Conservation (phyloP, 495 filamentous ascomycete species). For the Barbatosphaeria neglecta region DNA sequence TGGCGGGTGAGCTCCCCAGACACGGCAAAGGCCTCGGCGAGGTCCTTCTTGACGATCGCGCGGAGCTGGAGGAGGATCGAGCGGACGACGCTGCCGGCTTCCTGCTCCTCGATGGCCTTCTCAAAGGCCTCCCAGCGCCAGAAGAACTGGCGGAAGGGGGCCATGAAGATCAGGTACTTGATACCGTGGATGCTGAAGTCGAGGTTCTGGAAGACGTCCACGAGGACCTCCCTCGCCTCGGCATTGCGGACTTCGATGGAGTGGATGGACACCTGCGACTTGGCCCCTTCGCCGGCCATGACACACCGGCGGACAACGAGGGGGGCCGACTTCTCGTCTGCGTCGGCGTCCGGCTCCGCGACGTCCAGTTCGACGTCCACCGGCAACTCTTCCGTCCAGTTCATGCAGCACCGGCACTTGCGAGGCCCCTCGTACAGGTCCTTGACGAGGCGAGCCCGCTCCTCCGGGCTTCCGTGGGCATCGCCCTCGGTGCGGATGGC, state of each 20-base stretch:
- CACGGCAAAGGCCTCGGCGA: slow-evolving; percentile 12
- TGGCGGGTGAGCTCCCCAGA: slow-evolving; percentile 7
- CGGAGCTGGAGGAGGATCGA: slow-evolving; percentile 8
- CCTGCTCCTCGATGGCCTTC: slow-evolving; percentile 6
- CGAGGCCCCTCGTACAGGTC: slow-evolving; percentile 16
- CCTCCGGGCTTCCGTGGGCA: slow-evolving; percentile 4
- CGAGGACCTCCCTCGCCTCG: slow-evolving; percentile 49
- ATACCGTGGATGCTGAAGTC: slow-evolving; percentile 49
- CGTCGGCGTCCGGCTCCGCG: slow-evolving; percentile 1
- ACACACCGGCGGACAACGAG: slow-evolving; percentile 9
- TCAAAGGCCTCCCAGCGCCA: slow-evolving; percentile 13
- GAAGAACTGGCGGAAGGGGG: slow-evolving; percentile 13
- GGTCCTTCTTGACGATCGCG: slow-evolving; percentile 8
- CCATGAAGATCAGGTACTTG: slow-evolving; percentile 17
- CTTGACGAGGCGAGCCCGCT: slow-evolving; percentile 10
- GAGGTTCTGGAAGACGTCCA: slow-evolving; percentile 44
- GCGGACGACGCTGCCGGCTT: slow-evolving; percentile 7
- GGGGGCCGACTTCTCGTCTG: slow-evolving; percentile 3
- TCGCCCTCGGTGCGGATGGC: slow-evolving; percentile 10
- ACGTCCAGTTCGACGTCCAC: slow-evolving; percentile 6
- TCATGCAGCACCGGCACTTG: slow-evolving; percentile 18
- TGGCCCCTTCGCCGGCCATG: slow-evolving; percentile 1
- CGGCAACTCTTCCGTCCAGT: slow-evolving; percentile 17
- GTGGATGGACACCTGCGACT: slow-evolving; percentile 4
- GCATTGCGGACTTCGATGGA: slow-evolving; percentile 26